Conservation (phyloP, 345 rosid genomes). For the Ceriops zippeliana region DNA sequence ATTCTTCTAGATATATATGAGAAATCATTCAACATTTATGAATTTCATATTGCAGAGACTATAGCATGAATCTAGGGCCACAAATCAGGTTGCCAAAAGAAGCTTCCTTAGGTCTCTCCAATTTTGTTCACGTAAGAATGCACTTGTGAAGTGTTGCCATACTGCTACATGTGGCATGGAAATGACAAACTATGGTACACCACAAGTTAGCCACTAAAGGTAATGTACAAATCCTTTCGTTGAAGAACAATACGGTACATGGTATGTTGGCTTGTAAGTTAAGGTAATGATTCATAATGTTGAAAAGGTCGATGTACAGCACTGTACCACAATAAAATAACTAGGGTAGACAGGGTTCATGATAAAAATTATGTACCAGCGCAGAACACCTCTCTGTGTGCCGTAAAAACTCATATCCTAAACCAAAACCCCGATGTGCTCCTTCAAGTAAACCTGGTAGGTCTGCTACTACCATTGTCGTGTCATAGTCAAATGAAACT, state of each 20-base stretch:
- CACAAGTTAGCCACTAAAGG: not conserved
- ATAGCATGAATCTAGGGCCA: no score
- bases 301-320: not conserved
- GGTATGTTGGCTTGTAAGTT: not conserved
- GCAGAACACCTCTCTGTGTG: constrained; percentile 97
- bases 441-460: constrained; percentile 97
- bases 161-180: not conserved
- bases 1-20: no score
- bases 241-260: no score
- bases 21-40: no score
- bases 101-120: no score
- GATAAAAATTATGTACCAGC: constrained; percentile 51
- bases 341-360: not conserved
- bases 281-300: not conserved
- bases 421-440: constrained; percentile 89
- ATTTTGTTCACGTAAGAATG: no score
- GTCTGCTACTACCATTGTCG: constrained; percentile 93
- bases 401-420: constrained; percentile 86
- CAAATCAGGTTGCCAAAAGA: no score
- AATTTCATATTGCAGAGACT: no score
- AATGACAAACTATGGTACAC: not conserved
- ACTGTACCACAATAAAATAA: not conserved
- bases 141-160: no score
- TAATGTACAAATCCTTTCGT: no score
- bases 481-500: constrained; percentile 82